Conservation (phyloP, 2,329 filamentous ascomycete genomes). For the Teratosphaeria epicoccoides region DNA sequence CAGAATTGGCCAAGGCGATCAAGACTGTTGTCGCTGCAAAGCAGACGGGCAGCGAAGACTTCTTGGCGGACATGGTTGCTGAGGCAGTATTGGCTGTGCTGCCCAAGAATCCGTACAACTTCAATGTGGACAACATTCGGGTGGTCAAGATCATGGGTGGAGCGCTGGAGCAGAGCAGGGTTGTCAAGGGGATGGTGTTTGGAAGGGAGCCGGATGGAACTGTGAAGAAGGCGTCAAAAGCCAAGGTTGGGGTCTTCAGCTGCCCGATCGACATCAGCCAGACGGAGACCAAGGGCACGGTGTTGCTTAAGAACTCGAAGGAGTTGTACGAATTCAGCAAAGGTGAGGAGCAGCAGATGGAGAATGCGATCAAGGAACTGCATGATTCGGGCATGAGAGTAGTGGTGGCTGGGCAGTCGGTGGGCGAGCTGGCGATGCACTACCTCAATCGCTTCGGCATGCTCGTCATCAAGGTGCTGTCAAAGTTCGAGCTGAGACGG, state of each 20-base stretch:
- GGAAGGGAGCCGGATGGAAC: conserved; percentile 82
- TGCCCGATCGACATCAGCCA: conserved; percentile 92
- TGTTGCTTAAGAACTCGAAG: conserved; percentile 90
- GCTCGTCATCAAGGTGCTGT: conserved; percentile 89
- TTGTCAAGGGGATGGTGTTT: conserved; percentile 98
- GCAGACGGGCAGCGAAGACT: conserved; percentile 86
- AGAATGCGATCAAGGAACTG: conserved; percentile 85
- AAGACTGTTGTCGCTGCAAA: conserved; percentile 93
- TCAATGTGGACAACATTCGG: conserved; percentile 97
- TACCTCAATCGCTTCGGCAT: conserved; percentile 97
- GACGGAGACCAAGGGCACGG: conserved; percentile 98
- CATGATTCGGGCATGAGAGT: conserved; percentile 89
- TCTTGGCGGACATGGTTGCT: conserved; percentile 75
- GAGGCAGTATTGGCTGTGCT: conserved; percentile 77
- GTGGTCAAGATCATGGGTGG: conserved; percentile 99
- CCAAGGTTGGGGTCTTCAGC: conserved; percentile 94
- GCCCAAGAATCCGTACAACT: conserved; percentile 88
- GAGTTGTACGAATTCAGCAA: conserved; percentile 99
- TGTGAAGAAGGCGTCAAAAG: conserved; percentile 81
- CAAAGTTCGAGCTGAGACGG: conserved; percentile 92
- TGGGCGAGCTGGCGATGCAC: conserved; percentile 91
- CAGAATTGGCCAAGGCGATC: conserved; percentile 88
- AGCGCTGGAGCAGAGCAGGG: conserved; percentile 82
- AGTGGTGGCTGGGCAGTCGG: conserved; percentile 81
- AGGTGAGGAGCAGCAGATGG: conserved; percentile 87